A percentile compares a stretch with the other conserved stretches of the same genome.
Evolutionary conservation across 1,284 basidiomycete genomes (phyloP).

Genomic region (Malassezia cuniculi): DNA sequence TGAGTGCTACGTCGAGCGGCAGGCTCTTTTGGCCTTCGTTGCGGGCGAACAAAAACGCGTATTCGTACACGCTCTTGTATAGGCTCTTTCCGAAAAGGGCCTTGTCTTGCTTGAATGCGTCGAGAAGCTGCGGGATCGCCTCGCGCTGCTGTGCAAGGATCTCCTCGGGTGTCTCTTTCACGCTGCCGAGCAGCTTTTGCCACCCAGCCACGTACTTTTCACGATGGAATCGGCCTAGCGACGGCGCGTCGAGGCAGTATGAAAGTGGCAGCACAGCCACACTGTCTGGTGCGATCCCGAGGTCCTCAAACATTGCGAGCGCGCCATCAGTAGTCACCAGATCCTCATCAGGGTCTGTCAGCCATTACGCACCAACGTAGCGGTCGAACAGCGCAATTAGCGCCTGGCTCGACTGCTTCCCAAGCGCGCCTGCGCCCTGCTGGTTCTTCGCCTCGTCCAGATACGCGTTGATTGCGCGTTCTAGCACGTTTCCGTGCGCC

Average conservation of each 20-base stretch:
- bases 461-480: constrained; percentile 9
- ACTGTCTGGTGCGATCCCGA: constrained; percentile 32
- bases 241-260: constrained; percentile 34
- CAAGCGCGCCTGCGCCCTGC: background rate
- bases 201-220: constrained; percentile 33
- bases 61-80: constrained; percentile 74
- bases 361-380: constrained; percentile 57
- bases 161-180: constrained; percentile 14
- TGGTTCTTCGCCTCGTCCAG: background rate
- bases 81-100: too few species aligned
- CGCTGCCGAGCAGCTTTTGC: constrained; percentile 21
- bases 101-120: constrained; percentile 24
- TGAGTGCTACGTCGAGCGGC: constrained; percentile 58
- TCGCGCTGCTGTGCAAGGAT: constrained; percentile 27
- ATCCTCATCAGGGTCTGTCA: constrained; percentile 16
- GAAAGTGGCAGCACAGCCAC: constrained; percentile 37
- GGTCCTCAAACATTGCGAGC: constrained; percentile 29
- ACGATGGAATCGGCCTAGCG: constrained; percentile 32
- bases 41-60: constrained; percentile 74
- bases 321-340: constrained; percentile 36
- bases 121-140: constrained; percentile 19
- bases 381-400: constrained; percentile 59
- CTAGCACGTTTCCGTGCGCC: constrained; percentile 1
- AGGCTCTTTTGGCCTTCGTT: constrained; percentile 55
- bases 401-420: constrained; percentile 40